A percentile compares a stretch with the other conserved stretches of the same genome.
These are phyloP conservation scores for Vicia sativa DNA, from an alignment of 306 rosid genomes.

Conservation along the genomic window DNA sequence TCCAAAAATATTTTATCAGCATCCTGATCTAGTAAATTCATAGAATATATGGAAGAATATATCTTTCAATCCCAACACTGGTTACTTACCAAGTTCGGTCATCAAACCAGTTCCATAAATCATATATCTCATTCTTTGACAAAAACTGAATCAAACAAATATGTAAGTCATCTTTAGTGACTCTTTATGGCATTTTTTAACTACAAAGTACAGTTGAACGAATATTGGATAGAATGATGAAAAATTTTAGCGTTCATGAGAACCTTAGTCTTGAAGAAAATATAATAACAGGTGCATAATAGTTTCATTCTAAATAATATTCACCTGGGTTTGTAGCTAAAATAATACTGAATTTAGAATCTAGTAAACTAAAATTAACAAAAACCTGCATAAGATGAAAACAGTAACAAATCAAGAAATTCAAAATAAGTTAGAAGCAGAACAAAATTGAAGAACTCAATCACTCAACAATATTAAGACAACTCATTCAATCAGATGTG, in stretches of 20 bases:
- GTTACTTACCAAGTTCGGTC: slow-evolving; percentile 89
- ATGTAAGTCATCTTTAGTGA: slow-evolving; percentile 36
- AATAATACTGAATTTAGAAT: slow-evolving; percentile 50
- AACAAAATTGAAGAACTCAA: too few relatives aligned
- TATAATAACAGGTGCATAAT: slow-evolving; percentile 7
- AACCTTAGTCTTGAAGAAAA: slow-evolving; percentile 13
- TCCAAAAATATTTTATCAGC: slow-evolving; percentile 38
- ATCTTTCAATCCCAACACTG: slow-evolving; percentile 6
- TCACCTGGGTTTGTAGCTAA: slow-evolving; percentile 98
- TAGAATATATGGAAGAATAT: slow-evolving; percentile 6
- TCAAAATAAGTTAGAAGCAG: slow-evolving; percentile 19
- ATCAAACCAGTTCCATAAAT: slow-evolving; percentile 99
- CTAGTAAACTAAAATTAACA: slow-evolving; percentile 3
- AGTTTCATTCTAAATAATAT: slow-evolving; percentile 40
- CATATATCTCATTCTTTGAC: slow-evolving; percentile 93
- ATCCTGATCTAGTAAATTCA: slow-evolving; percentile 1
- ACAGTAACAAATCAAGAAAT: neutral
- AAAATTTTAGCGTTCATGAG: slow-evolving; percentile 21
- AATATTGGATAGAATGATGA: slow-evolving; percentile 4
- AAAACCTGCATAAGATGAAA: slow-evolving; percentile 1
- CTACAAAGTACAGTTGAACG: slow-evolving; percentile 10
- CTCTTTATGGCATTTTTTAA: slow-evolving; percentile 25
- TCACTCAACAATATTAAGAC: too few relatives aligned
- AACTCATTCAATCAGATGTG: too few relatives aligned
- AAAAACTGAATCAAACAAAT: slow-evolving; percentile 78